These are phyloP conservation scores for Globisporangium radiosum DNA, from an alignment of 352 stramenopile genomes.

Conservation along the genomic window DNA sequence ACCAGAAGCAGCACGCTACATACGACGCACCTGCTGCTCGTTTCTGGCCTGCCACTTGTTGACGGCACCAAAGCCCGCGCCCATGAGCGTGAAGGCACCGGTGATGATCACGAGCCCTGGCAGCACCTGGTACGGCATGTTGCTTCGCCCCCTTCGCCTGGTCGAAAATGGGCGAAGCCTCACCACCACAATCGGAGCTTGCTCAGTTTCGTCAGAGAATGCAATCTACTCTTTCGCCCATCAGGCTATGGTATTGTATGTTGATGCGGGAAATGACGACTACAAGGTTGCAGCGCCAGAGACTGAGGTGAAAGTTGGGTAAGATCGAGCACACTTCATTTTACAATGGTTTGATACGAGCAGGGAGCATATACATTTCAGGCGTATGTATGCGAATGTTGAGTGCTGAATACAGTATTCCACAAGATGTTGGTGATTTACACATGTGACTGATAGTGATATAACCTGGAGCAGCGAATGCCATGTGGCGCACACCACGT, in stretches of 20 bases:
- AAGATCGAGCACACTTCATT: background rate
- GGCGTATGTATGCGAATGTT: too few species aligned
- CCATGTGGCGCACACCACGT: background rate
- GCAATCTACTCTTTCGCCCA: background rate
- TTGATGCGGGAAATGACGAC: background rate
- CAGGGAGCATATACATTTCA: too few species aligned
- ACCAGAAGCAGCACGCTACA: background rate
- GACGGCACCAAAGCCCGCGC: slow-evolving; percentile 56
- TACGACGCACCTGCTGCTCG: slow-evolving; percentile 55
- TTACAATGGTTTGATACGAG: background rate
- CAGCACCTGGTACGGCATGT: slow-evolving; percentile 85
- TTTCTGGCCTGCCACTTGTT: slow-evolving; percentile 70
- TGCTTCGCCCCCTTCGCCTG: slow-evolving; percentile 7
- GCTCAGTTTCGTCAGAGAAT: background rate
- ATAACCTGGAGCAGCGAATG: background rate
- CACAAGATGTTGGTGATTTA: too few species aligned
- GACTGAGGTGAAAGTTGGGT: background rate
- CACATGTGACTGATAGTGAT: background rate
- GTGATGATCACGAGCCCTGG: slow-evolving; percentile 73
- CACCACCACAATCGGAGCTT: slow-evolving; percentile 12
- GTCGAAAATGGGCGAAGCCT: slow-evolving; percentile 6
- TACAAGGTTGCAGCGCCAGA: background rate
- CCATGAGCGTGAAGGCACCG: slow-evolving; percentile 74
- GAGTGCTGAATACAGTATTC: too few species aligned
- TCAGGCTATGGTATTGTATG: background rate